A percentile compares a stretch with the other conserved stretches of the same genome.
Evolutionary conservation across 2,329 filamentous ascomycete species (phyloP).

Genomic region (Sphaerulina musiva): DNA sequence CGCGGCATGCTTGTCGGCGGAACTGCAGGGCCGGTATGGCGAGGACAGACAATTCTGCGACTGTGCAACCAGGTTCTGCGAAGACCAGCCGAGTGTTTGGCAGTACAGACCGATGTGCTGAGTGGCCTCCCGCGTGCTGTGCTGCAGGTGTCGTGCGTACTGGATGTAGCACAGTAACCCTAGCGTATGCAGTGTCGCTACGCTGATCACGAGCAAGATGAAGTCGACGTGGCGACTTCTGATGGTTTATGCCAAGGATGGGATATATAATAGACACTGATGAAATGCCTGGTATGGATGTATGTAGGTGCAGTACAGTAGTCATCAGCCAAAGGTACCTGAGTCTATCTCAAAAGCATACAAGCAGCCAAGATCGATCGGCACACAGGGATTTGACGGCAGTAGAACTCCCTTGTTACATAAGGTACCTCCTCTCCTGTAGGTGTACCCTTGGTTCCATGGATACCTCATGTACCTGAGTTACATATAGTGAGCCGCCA

Average conservation of each 20-base stretch:
- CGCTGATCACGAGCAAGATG: not conserved
- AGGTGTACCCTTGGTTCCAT: no score
- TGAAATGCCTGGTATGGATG: no score
- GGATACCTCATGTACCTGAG: no score
- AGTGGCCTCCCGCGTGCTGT: conserved; percentile 3
- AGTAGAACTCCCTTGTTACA: not conserved
- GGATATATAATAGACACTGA: not conserved
- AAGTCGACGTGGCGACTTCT: not conserved
- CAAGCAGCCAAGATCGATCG: no score
- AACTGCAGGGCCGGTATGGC: not conserved
- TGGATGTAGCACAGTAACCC: not conserved
- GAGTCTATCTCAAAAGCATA: no score
- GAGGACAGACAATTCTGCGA: conserved; percentile 1
- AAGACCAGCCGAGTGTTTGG: not conserved
- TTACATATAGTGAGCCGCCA: no score
- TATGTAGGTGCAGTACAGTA: no score
- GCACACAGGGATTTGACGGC: not conserved
- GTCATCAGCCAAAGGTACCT: no score
- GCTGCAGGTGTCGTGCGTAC: not conserved
- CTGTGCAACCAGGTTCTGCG: conserved; percentile 4
- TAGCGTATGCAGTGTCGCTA: conserved; percentile 3
- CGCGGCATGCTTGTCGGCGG: conserved; percentile 35
- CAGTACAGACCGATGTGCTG: conserved; percentile 3
- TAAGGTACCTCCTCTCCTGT: not conserved
- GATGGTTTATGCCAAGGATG: not conserved